Percentiles rank a stretch among this genome's conserved stretches.
Evolutionary conservation across 176 grass and related monocot species (phyloP).

Genomic region (Lolium multiflorum): DNA sequence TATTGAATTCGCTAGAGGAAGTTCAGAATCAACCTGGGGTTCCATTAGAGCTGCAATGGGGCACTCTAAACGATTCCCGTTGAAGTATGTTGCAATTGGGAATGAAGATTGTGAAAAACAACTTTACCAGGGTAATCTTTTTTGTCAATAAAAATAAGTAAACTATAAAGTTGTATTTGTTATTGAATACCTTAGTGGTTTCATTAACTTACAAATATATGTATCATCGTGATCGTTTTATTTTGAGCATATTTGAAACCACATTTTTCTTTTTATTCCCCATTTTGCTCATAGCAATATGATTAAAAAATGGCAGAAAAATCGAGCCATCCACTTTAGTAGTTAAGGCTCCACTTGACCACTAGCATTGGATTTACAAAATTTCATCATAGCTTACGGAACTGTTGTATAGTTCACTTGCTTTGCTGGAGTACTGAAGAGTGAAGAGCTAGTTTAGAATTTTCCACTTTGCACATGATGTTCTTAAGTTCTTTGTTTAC

Average conservation of each 20-base stretch:
- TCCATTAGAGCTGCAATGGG: conserved; percentile 73
- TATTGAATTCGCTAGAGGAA: conserved; percentile 79
- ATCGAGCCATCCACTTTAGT: not conserved
- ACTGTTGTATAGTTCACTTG: not conserved
- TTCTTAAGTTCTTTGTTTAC: conserved; percentile 31
- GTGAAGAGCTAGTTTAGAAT: conserved; percentile 9
- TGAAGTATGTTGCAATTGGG: conserved; percentile 74
- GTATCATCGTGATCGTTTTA: not conserved
- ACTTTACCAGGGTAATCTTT: conserved; percentile 57
- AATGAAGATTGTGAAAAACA: conserved; percentile 65
- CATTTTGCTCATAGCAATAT: not conserved
- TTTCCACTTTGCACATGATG: conserved; percentile 15
- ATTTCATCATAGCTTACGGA: conserved; percentile 26
- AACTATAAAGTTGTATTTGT: not conserved
- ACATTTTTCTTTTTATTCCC: not conserved
- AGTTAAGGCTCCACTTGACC: not conserved
- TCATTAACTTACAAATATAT: not conserved
- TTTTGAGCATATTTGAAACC: not conserved
- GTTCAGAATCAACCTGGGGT: conserved; percentile 65
- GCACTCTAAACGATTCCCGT: conserved; percentile 62
- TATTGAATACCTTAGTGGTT: conserved; percentile 3
- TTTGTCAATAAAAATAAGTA: conserved; percentile 1
- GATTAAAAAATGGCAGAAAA: not conserved
- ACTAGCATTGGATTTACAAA: not conserved
- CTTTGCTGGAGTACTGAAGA: conserved; percentile 8